Evolutionary conservation across 2,329 filamentous ascomycete species (phyloP).

Genomic region (Septoria linicola): DNA sequence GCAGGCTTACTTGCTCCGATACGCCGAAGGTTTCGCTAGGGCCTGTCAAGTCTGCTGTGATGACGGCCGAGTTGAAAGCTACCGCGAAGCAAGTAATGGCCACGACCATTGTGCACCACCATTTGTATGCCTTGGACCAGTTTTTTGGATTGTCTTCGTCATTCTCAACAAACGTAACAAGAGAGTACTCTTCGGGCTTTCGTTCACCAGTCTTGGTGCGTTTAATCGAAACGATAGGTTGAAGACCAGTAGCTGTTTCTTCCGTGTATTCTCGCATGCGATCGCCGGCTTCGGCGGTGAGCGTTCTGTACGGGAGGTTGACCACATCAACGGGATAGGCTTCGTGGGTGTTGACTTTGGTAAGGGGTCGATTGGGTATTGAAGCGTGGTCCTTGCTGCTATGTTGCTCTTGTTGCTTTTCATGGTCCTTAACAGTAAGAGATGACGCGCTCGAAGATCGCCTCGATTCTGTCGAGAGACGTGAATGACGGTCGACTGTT

Average conservation of each 20-base stretch:
- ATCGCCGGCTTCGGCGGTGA: conserved; percentile 24
- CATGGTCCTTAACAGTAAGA: background rate
- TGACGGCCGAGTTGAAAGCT: conserved; percentile 63
- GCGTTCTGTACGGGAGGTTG: conserved; percentile 29
- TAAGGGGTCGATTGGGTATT: background rate
- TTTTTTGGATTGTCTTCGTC: conserved; percentile 38
- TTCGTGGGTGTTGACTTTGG: conserved; percentile 13
- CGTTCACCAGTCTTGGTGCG: conserved; percentile 28
- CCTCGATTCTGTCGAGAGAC: background rate
- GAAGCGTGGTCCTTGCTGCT: background rate
- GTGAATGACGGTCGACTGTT: background rate
- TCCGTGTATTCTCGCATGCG: conserved; percentile 33
- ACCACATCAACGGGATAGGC: conserved; percentile 18
- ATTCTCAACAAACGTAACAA: conserved; percentile 68
- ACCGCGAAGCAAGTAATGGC: conserved; percentile 55
- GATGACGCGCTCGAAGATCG: conserved; percentile 6
- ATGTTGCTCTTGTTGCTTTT: background rate
- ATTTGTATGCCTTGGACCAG: conserved; percentile 34
- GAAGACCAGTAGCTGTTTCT: conserved; percentile 29
- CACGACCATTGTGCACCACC: conserved; percentile 70
- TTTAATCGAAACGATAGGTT: conserved; percentile 29
- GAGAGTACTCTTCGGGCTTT: conserved; percentile 50
- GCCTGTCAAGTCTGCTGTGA: conserved; percentile 72
- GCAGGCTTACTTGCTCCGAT: conserved; percentile 68
- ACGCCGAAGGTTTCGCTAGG: conserved; percentile 64